Percentiles rank a stretch among this genome's conserved stretches.
Conservation (phyloP, 2,329 filamentous ascomycete genomes). For the Fusarium pininemorale region DNA sequence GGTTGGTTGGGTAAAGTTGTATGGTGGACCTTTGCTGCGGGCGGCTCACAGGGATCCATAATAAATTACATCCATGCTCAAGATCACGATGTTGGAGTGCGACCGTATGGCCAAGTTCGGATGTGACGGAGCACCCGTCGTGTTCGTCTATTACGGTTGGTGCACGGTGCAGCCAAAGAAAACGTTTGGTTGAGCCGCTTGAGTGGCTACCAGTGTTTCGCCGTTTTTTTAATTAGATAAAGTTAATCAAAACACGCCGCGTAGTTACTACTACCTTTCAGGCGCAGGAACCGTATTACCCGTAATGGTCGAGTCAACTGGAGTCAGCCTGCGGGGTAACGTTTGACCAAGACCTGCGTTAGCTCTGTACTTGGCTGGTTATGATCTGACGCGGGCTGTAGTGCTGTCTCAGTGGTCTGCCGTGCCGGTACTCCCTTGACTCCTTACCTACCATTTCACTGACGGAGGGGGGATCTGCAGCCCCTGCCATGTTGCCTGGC, state of each 20-base stretch:
- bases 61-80: background rate
- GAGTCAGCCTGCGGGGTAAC: constrained; percentile 7
- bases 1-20: constrained; percentile 11
- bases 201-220: background rate
- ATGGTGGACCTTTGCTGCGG: constrained; percentile 3
- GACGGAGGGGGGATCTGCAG: constrained; percentile 1
- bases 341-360: background rate
- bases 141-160: constrained; percentile 8
- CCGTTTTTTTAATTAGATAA: background rate
- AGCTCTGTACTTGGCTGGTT: background rate
- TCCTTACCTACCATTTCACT: background rate
- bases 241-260: constrained; percentile 14
- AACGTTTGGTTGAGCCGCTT: background rate
- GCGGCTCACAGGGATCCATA: constrained; percentile 12
- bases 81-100: constrained; percentile 20
- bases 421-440: background rate
- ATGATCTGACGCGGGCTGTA: constrained; percentile 19
- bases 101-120: constrained; percentile 10
- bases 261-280: no score
- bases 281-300: constrained; percentile 9
- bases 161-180: background rate
- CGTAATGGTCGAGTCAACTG: background rate
- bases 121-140: constrained; percentile 12
- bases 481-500: constrained; percentile 3
- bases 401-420: background rate